A percentile compares a stretch with the other conserved stretches of the same genome.
Conservation (phyloP, 352 stramenopile genomes). For the Thalassiosira allenii region DNA sequence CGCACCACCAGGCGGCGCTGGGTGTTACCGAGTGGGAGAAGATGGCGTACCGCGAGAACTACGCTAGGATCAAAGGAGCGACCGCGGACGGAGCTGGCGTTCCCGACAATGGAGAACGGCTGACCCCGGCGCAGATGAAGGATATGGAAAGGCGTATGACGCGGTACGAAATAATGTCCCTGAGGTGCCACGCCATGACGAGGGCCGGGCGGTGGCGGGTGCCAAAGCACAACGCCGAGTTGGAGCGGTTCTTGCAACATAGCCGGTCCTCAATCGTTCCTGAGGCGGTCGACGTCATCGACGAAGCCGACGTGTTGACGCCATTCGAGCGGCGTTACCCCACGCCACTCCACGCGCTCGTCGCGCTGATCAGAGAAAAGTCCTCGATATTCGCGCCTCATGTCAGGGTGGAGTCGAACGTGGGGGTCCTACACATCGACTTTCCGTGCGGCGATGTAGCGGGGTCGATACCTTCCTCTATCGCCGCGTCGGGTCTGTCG, state of each 20-base stretch:
- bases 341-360: slow-evolving; percentile 41
- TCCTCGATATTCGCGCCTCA: slow-evolving; percentile 25
- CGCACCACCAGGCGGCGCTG: not conserved
- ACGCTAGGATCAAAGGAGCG: slow-evolving; percentile 36
- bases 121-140: slow-evolving; percentile 27
- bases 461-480: slow-evolving; percentile 24
- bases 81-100: not conserved
- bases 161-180: slow-evolving; percentile 43
- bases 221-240: slow-evolving; percentile 35
- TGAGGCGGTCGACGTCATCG: not conserved
- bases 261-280: slow-evolving; percentile 28
- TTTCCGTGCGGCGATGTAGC: slow-evolving; percentile 5
- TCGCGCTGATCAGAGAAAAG: slow-evolving; percentile 37
- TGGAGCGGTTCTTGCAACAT: slow-evolving; percentile 16
- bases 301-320: not conserved
- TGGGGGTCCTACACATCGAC: slow-evolving; percentile 24
- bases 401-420: slow-evolving; percentile 21
- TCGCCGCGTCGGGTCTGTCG: slow-evolving; percentile 31
- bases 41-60: slow-evolving; percentile 26
- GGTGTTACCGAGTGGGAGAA: slow-evolving; percentile 31
- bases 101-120: not conserved
- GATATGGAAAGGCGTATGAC: slow-evolving; percentile 51
- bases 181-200: slow-evolving; percentile 50
- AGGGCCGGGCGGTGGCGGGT: slow-evolving; percentile 32
- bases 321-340: slow-evolving; percentile 39